A percentile compares a stretch with the other conserved stretches of the same genome.
Conservation (phyloP, 2,329 filamentous ascomycete species). For the Aspergillus spinulosporus region DNA sequence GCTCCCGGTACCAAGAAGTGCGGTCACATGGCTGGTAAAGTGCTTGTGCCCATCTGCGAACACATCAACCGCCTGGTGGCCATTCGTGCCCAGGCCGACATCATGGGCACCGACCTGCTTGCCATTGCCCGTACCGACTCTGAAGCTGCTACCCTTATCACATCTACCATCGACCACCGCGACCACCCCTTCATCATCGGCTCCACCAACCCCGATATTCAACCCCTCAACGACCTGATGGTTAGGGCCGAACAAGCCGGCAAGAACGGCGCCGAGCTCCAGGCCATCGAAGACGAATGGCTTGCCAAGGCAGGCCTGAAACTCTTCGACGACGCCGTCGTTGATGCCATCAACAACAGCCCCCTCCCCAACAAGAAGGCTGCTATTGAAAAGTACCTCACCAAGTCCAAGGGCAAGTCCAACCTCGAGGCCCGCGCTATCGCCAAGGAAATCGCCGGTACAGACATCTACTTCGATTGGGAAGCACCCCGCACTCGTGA, state of each 20-base stretch:
- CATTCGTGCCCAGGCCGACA: constrained; percentile 95
- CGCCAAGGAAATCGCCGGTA: constrained; percentile 73
- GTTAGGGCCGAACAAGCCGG: constrained; percentile 76
- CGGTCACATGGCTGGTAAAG: constrained; percentile 98
- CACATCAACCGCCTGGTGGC: constrained; percentile 97
- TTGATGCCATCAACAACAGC: constrained; percentile 73
- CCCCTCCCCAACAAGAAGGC: constrained; percentile 65
- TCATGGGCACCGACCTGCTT: constrained; percentile 93
- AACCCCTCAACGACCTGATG: constrained; percentile 90
- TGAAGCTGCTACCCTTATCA: constrained; percentile 96
- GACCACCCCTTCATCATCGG: constrained; percentile 95
- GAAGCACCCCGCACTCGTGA: constrained; percentile 86
- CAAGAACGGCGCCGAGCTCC: constrained; percentile 76
- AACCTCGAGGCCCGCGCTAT: constrained; percentile 78
- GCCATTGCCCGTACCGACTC: constrained; percentile 94
- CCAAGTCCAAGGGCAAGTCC: constrained; percentile 75
- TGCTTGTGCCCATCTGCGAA: constrained; percentile 92
- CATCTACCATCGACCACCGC: constrained; percentile 90
- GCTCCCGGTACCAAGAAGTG: constrained; percentile 99
- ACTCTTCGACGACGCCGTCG: constrained; percentile 87
- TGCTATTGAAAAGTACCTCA: constrained; percentile 66
- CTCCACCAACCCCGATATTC: constrained; percentile 77
- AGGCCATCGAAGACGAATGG: constrained; percentile 93
- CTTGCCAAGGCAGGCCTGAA: constrained; percentile 73
- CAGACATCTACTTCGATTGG: constrained; percentile 92